These are phyloP conservation scores for Macrotyloma uniflorum DNA, from an alignment of 306 rosid genomes.

Conservation along the genomic window DNA sequence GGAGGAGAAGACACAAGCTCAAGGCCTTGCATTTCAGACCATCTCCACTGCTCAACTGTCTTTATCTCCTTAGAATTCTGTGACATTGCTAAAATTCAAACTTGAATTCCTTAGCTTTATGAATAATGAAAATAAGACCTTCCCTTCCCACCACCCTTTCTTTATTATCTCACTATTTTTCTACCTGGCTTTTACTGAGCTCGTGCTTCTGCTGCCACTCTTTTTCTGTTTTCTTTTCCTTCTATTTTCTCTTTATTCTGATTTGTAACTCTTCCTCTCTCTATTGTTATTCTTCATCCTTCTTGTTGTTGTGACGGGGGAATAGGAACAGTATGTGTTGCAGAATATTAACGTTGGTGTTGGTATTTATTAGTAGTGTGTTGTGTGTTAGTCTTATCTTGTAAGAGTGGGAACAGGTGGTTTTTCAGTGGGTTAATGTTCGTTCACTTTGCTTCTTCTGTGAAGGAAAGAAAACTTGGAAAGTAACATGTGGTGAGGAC, in stretches of 20 bases:
- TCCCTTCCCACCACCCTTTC: conserved; percentile 9
- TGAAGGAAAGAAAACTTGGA: conserved; percentile 53
- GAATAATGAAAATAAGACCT: conserved; percentile 8
- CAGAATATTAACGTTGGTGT: neutral
- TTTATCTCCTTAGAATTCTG: conserved; percentile 84
- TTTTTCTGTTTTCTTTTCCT: conserved; percentile 17
- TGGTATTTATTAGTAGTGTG: neutral
- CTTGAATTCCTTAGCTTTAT: conserved; percentile 55
- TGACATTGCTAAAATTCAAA: conserved; percentile 63
- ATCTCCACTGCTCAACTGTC: conserved; percentile 87
- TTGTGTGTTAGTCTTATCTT: neutral
- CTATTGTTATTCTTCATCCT: conserved; percentile 20
- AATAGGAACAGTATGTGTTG: neutral
- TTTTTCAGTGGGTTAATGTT: conserved; percentile 43
- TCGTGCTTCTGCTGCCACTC: conserved; percentile 38
- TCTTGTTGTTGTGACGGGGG: conserved; percentile 12
- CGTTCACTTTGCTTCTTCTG: conserved; percentile 54
- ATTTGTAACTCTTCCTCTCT: neutral
- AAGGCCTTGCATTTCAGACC: conserved; percentile 99
- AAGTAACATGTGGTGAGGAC: conserved; percentile 56
- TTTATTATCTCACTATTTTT: conserved; percentile 47
- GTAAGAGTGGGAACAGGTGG: conserved; percentile 20
- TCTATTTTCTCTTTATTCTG: conserved; percentile 32
- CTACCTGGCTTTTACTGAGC: conserved; percentile 52
- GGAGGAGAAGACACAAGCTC: conserved; percentile 64